These are phyloP conservation scores for Nicotiana knightiana DNA, from an alignment of 257 asterid genomes.

Conservation along the genomic window DNA sequence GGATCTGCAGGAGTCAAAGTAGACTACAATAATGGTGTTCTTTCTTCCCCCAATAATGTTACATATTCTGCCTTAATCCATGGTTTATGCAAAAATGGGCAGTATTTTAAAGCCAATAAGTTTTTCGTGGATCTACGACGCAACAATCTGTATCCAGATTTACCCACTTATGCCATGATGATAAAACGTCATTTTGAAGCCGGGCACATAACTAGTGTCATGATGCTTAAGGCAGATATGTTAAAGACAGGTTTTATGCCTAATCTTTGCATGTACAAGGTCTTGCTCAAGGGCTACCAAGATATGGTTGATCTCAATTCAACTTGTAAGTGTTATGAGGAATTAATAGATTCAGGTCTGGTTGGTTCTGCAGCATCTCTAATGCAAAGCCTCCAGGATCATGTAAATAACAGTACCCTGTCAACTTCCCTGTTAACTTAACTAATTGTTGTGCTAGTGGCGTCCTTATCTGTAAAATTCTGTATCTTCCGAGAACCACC, in stretches of 20 bases:
- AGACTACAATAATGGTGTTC: background rate
- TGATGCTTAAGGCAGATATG: conserved; percentile 79
- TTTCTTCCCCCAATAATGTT: conserved; percentile 18
- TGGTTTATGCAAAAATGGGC: conserved; percentile 51
- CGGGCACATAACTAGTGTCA: conserved; percentile 34
- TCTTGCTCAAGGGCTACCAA: conserved; percentile 37
- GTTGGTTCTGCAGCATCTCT: background rate
- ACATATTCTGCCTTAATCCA: conserved; percentile 48
- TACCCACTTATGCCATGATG: conserved; percentile 34
- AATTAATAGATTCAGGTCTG: conserved; percentile 19
- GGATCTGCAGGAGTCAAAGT: conserved; percentile 12
- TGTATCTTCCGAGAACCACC: background rate
- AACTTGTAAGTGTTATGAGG: conserved; percentile 37
- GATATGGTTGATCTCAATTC: conserved; percentile 35
- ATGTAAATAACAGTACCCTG: background rate
- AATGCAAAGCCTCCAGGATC: background rate
- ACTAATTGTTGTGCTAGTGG: background rate
- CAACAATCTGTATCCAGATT: conserved; percentile 37
- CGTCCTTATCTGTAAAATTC: background rate
- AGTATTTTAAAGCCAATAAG: conserved; percentile 50
- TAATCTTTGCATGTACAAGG: conserved; percentile 23
- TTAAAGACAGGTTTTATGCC: conserved; percentile 49
- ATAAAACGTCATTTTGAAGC: conserved; percentile 38
- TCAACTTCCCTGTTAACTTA: background rate
- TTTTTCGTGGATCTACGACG: conserved; percentile 54